Evolutionary conservation across 1,139 yeast species (phyloP).

Genomic region (Pichia sp.): DNA sequence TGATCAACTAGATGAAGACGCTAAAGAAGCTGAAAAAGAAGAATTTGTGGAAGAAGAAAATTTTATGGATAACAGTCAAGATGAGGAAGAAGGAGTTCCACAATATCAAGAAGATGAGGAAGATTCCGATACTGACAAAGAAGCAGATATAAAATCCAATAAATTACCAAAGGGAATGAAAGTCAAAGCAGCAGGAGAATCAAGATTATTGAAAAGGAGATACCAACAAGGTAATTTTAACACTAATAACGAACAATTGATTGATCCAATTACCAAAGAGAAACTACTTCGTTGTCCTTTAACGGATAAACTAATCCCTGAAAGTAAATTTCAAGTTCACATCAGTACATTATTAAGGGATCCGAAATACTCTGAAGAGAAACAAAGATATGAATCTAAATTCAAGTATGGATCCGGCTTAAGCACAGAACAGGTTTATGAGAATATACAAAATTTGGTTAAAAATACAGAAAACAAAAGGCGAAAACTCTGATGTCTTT

Average conservation of each 20-base stretch:
- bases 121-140: background rate
- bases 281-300: conserved; percentile 61
- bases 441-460: conserved; percentile 60
- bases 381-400: conserved; percentile 55
- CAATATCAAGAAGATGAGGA: conserved; percentile 1
- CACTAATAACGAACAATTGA: background rate
- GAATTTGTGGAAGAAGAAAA: too few species aligned
- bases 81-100: conserved; percentile 13
- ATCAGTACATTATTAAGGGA: conserved; percentile 67
- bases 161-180: conserved; percentile 51
- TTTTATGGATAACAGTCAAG: too few species aligned
- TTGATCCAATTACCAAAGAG: conserved; percentile 28
- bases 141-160: too few species aligned
- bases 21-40: conserved; percentile 2
- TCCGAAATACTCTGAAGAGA: conserved; percentile 71
- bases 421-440: conserved; percentile 63
- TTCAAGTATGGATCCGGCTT: conserved; percentile 49
- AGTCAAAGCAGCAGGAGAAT: conserved; percentile 62
- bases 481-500: too few species aligned
- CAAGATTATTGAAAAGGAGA: conserved; percentile 38
- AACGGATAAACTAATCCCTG: conserved; percentile 65
- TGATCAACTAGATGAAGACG: conserved; percentile 2
- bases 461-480: too few species aligned
- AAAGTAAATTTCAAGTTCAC: conserved; percentile 67
- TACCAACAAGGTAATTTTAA: too few species aligned